Base-by-base conservation (phyloP, 1,284 basidiomycete species). In the Microstroma glucosiphilum region DNA sequence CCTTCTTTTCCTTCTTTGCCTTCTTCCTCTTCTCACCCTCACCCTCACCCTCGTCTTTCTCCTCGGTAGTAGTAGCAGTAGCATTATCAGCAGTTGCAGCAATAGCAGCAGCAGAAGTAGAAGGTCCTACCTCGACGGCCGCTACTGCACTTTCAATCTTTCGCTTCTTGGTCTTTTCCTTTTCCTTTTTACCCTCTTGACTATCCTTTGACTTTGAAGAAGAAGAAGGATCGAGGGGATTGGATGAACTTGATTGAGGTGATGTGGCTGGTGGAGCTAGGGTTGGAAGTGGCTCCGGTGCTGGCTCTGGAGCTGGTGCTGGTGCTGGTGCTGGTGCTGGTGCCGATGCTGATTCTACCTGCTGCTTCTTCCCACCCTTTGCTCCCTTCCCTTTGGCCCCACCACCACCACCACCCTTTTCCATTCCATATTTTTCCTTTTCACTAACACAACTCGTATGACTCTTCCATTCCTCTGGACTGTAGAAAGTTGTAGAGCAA, bases 371-470 rank as follows among this genome's bases (percentile, higher is more conserved):
- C 49, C 56, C 37, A 4, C 43, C 17, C 58, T 57, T 11, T 46
- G 51, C 40, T 17, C 59, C 13, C 17, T 17, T 19, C 23, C 51
- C 55, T 58, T 60, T n/a, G 30, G 46, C 57, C 26, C 23, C 60
- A 59, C 37, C 19, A 56, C 56, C 56, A n/a, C n/a, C 42, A 41
- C 40, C 54, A 43, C 59, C 51, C 49, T 60, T 60, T 9, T 30
- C 37, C 40, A n/a, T 40, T 59, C 79, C 72, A 63, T 79, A 79
- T 59, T 79, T 78, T 56, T 79, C 70, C 9, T 73, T 77, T 49
- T 79, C 78, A 49, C 70, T 74, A 59, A 79, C 68, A 57, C 78
- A 79, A n/a, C 71, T 69, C 25, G 74, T 77, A 62, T 79, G 78
- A 15, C 64, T 54, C 59, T 75, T 77, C 69, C 72, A 77, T 62